A percentile compares a stretch with the other conserved stretches of the same genome.
Conservation (phyloP, 768 basidiomycete species). For the Dendrothele bispora region DNA sequence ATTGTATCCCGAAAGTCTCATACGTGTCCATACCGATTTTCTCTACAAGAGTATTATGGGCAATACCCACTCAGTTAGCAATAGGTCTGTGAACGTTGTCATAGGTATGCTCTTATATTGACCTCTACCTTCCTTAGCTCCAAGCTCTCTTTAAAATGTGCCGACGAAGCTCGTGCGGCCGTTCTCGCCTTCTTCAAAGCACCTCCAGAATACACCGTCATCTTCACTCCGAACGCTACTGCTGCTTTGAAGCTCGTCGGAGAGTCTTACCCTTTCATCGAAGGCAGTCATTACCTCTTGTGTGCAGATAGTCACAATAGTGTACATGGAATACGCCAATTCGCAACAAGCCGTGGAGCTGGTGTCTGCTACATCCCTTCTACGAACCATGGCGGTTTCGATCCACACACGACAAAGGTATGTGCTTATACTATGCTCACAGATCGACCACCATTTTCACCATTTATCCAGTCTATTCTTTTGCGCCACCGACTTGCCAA, state of each 20-base stretch:
- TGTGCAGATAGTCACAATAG: conserved; percentile 83
- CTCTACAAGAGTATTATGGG: conserved; percentile 68
- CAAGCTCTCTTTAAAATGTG: conserved; percentile 62
- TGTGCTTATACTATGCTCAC: conserved; percentile 17
- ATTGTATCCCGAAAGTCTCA: conserved; percentile 76
- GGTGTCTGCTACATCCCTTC: conserved; percentile 65
- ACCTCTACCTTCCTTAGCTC: conserved; percentile 50
- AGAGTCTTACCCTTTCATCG: conserved; percentile 72
- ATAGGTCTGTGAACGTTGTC: conserved; percentile 49
- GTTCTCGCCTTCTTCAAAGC: conserved; percentile 80
- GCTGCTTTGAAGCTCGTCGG: conserved; percentile 81
- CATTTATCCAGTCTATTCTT: conserved; percentile 52
- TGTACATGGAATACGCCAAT: conserved; percentile 79
- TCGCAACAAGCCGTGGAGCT: conserved; percentile 56
- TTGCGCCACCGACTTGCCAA: conserved; percentile 46
- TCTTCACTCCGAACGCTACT: conserved; percentile 82
- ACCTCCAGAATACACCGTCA: conserved; percentile 72
- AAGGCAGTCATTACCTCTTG: conserved; percentile 62
- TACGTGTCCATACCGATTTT: conserved; percentile 69
- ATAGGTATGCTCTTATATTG: conserved; percentile 8
- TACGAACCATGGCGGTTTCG: conserved; percentile 64
- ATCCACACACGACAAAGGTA: conserved; percentile 60
- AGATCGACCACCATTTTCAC: conserved; percentile 16
- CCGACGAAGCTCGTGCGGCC: conserved; percentile 67
- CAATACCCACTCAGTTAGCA: conserved; percentile 83